These are phyloP conservation scores for Cladosporium sp. DNA, from an alignment of 2,329 filamentous ascomycete species.

Conservation along the genomic window DNA sequence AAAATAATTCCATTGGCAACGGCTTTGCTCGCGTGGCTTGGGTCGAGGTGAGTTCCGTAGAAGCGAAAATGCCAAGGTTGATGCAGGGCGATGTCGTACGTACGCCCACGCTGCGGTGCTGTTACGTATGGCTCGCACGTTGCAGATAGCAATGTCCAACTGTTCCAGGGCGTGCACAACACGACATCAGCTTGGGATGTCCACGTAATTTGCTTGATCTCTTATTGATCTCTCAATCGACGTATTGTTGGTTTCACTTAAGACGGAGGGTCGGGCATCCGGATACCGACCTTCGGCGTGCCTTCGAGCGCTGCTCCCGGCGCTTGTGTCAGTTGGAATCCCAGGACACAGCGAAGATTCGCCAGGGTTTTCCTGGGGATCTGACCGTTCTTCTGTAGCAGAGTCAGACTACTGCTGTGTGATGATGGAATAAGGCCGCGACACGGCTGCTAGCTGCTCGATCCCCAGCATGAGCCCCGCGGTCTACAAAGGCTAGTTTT, in stretches of 20 bases:
- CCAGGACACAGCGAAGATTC: neutral
- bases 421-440: conserved; percentile 16
- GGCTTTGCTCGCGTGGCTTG: conserved; percentile 11
- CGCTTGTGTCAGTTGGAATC: conserved; percentile 16
- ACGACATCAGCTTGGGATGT: neutral
- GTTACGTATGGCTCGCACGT: neutral
- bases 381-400: neutral
- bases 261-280: conserved; percentile 2
- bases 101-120: neutral
- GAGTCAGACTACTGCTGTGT: conserved; percentile 15
- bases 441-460: conserved; percentile 8
- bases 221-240: neutral
- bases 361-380: conserved; percentile 16
- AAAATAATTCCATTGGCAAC: conserved; percentile 11
- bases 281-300: neutral
- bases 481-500: neutral
- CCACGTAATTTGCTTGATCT: neutral
- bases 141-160: neutral
- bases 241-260: conserved; percentile 14
- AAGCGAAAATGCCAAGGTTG: neutral
- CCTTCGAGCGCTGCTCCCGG: conserved; percentile 6
- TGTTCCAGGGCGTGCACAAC: neutral
- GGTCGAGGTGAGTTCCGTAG: neutral
- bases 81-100: neutral
- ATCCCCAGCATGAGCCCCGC: conserved; percentile 5